Evolutionary conservation across 2,329 filamentous ascomycete genomes (phyloP), one percentile per base, ranked within the genome.

Genomic region (Colletotrichum tanaceti): DNA sequence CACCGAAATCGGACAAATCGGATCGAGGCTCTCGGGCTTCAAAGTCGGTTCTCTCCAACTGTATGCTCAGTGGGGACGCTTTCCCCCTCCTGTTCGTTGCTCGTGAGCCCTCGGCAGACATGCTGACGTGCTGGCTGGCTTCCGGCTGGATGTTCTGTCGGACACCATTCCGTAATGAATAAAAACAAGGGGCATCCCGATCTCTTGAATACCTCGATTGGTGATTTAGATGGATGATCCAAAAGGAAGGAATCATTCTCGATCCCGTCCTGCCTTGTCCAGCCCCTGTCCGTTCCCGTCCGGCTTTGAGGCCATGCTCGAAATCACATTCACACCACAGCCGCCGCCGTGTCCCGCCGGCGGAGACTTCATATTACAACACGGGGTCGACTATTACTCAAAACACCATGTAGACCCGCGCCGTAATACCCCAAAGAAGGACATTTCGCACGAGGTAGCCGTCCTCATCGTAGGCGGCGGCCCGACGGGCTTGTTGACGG

Each of bases 381-480:
- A 28, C 28, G 32, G 20, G 46, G 22, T 49, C 7, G 10, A 28
- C 28, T 20, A 22, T n/a, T n/a, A n/a, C 20, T 52, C 46, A 18
- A 53, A 38, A 7, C 39, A 22, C 39, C 7, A 52, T 46, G 1
- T 41, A 39, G 41, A 24, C 47, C 55, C 57, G n/a, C 18, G 16
- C 35, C n/a, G n/a, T n/a, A 32, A 18, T 9, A 14, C 18, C 4
- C 64, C 22, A 3, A 50, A 50, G 43, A 57, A 44, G 46, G 16
- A 44, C 24, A 32, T 50, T 55, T 60, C 64, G 44, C 35, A 68
- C 32, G 71, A 76, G 14, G 72, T 78, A 7, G 76, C 77, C 20
- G 77, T 80, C n/a, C 71, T 81, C 11, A 77, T 80, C 43, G 71
- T 79, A 41, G 77, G 78, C 24, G 79, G 78, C 5, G 78, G 79